Base-by-base conservation (phyloP, 2,329 filamentous ascomycete species). In the Verticillium tricorpus region DNA sequence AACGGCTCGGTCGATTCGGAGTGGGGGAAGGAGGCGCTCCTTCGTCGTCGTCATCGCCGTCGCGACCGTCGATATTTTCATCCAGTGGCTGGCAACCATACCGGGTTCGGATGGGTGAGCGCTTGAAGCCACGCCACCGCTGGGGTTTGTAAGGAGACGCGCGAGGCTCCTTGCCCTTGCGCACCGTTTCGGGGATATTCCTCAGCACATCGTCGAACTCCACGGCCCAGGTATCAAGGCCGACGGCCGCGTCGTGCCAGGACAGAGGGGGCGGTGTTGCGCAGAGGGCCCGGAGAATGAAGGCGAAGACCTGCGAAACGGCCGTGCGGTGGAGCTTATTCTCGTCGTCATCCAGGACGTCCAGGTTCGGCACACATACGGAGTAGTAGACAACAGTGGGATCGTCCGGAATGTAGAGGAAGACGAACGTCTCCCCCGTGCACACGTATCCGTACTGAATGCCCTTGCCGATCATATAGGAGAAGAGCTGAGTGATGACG, bases 401-500 rank as follows among this genome's bases (percentile, higher is more conserved):
- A 62, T 61, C 63, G 60, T 70, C 65, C 1, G 71, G 68, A 57
- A 77, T 77, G 56, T 72, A 60, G 1, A 77, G 71, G 61, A 75
- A 77, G 61, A 76, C 60, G 31, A 72, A 73, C 5, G 66, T 66
- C 67, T 76, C 59, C 39, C 72, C 70, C 2, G 72, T 76, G 55
- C 65, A 73, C 5, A 77, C 60, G 59, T 77, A 77, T 2, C 75
- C 71, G 56, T 74, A 75, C 57, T 67, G 67, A 17, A 74, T 71
- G 39, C 71, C 67, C 56, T 74, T 76, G 37, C 69, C 67, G 3
- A 77, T 64, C 68, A 77, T 77, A 57, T 76, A 76, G 7, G 73
- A 76, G 66, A 77, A 79, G 7, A 79, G 70, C 63, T 78, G 70
- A 2, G 72, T 77, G 7, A 79, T 61, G 25, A 76, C 72, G 28